Conservation (phyloP, 441 rosid species). For the Erodium texanum region DNA sequence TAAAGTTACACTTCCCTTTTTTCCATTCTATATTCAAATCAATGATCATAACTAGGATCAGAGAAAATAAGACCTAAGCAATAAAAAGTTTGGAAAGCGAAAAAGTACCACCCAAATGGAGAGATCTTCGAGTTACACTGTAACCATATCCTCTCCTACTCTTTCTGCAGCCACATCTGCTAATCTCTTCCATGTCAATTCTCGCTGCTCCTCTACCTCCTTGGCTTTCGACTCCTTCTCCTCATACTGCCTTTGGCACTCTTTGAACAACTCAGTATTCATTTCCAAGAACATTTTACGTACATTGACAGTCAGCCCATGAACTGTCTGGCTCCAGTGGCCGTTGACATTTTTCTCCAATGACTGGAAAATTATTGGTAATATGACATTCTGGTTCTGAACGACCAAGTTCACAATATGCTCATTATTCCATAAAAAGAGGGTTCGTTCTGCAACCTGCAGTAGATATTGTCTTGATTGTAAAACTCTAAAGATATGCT, state of each 20-base stretch:
- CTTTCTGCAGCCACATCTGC: slow-evolving; percentile 57
- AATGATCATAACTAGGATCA: background rate
- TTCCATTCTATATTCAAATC: background rate
- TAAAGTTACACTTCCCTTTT: background rate
- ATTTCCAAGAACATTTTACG: slow-evolving; percentile 80
- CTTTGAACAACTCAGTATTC: slow-evolving; percentile 72
- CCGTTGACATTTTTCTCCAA: slow-evolving; percentile 62
- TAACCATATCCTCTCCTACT: slow-evolving; percentile 53
- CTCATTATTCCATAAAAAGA: slow-evolving; percentile 92
- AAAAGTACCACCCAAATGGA: slow-evolving; percentile 1
- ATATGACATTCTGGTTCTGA: slow-evolving; percentile 52
- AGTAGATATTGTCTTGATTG: slow-evolving; percentile 15
- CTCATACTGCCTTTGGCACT: slow-evolving; percentile 47
- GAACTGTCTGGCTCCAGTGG: slow-evolving; percentile 93
- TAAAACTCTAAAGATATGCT: background rate
- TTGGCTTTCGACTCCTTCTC: slow-evolving; percentile 54
- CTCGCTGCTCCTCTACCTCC: slow-evolving; percentile 67
- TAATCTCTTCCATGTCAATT: slow-evolving; percentile 67
- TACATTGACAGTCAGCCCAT: slow-evolving; percentile 67
- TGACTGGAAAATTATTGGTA: slow-evolving; percentile 68
- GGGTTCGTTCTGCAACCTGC: slow-evolving; percentile 90
- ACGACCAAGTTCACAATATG: slow-evolving; percentile 70
- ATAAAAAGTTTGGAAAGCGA: background rate
- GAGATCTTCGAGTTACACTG: slow-evolving; percentile 25
- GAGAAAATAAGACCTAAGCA: background rate